phyloP scores from a whole-genome alignment of 768 basidiomycete genomes.

The Paxillus rubicundulus region DNA sequence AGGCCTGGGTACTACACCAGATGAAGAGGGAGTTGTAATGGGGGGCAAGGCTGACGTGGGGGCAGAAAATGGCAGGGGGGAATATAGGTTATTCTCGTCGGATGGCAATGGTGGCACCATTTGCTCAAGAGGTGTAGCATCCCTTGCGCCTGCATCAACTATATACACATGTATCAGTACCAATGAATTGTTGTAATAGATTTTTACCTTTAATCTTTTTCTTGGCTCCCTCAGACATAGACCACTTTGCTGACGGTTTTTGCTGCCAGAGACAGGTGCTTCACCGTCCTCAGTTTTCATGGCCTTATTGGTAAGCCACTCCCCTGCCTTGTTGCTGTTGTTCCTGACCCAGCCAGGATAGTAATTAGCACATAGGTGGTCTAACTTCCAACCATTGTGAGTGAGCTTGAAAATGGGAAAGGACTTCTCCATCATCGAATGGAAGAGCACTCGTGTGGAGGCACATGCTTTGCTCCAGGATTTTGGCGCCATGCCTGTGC shows the following conservation, averaged over 20 bases:
- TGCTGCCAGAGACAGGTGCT: not conserved
- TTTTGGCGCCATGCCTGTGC: not conserved
- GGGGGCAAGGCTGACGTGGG: no score
- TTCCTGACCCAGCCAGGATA: not conserved
- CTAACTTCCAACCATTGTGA: not conserved
- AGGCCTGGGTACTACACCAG: no score
- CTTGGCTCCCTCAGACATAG: not conserved
- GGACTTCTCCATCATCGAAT: not conserved
- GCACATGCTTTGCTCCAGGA: conserved; percentile 5
- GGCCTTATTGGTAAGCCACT: not conserved
- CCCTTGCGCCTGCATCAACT: no score
- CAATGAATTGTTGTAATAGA: no score
- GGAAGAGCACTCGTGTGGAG: not conserved
- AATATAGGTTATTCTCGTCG: no score
- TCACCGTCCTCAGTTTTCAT: not conserved
- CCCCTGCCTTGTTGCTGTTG: not conserved
- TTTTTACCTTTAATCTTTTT: not conserved
- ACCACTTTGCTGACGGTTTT: not conserved
- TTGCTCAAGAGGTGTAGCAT: no score
- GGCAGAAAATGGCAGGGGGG: no score
- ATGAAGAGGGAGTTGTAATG: no score
- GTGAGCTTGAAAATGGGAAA: not conserved
- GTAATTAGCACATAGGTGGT: not conserved
- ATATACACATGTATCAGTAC: no score
- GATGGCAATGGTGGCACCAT: no score